Base-by-base conservation (phyloP, 352 stramenopile species). In the Chrysophaeum taylorii region DNA sequence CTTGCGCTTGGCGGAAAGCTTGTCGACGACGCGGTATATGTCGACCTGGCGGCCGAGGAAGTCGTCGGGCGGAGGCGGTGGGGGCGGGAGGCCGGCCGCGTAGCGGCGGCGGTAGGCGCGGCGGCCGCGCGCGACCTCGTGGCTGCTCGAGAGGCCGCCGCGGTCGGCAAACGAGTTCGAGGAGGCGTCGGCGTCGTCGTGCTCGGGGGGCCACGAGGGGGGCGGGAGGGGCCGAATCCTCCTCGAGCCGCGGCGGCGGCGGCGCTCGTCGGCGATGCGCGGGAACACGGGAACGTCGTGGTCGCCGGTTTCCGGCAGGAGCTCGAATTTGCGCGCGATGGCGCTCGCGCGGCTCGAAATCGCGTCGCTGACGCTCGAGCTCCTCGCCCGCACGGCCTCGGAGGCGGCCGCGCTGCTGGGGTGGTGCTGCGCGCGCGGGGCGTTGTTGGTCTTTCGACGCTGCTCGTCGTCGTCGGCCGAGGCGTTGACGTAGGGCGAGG, bases 281-380 rank as follows among this genome's bases (percentile, higher is more conserved):
- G 48, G 27, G 73, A 86, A 85, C 48, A 87, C 75, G 31, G 74
- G 74, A 7, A 83, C 78, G 52, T 86, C 66, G 70, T 89, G 83
- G 73, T 86, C 77, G 21, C 77, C 81, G 64, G 79, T 72, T 64
- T 82, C 75, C 37, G 84, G 84, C 31, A 89, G 70, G 38, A 89
- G 73, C 2, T 85, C 68, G 68, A 89, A 89, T 69, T 89, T 89
- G 64, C 85, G 60, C 80, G 84, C 85, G n/a, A n/a, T n/a, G n/a
- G n/a, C n/a, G n/a, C n/a, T n/a, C n/a, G n/a, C n/a, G n/a, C n/a
- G n/a, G n/a, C n/a, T n/a, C n/a, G n/a, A n/a, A n/a, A n/a, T n/a
- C n/a, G n/a, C n/a, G n/a, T n/a, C n/a, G n/a, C 73, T 89, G 82
- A 50, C 76, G 70, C 15, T 79, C 69, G 25, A 78, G 54, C 72